These are phyloP conservation scores for Solanum rostratum DNA, from an alignment of 257 asterid genomes.

Conservation along the genomic window DNA sequence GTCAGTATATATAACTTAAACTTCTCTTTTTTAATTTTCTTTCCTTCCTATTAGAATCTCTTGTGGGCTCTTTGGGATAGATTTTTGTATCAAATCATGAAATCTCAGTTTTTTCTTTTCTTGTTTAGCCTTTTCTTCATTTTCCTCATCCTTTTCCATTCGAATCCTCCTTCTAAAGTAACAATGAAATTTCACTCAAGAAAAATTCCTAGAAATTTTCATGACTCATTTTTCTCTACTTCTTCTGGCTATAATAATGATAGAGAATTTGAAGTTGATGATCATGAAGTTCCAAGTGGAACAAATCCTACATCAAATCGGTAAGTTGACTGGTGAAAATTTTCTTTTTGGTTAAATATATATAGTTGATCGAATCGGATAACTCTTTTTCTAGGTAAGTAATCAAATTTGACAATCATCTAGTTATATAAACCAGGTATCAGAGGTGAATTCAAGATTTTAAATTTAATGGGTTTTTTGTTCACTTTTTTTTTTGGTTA, in stretches of 20 bases:
- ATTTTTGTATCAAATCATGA: slow-evolving; percentile 15
- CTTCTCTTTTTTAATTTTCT: not conserved
- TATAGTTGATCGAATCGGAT: not conserved
- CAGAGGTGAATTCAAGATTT: no score
- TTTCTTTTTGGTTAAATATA: no score
- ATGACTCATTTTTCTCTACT: not conserved
- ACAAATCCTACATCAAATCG: slow-evolving; percentile 57
- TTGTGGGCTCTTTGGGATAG: slow-evolving; percentile 26
- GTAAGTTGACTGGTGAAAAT: not conserved
- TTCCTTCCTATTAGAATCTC: slow-evolving; percentile 5
- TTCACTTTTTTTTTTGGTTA: no score
- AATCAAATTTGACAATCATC: not conserved
- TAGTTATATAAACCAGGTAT: not conserved
- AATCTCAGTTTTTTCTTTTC: not conserved
- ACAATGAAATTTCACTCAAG: not conserved
- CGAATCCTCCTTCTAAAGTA: not conserved
- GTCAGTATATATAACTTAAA: not conserved
- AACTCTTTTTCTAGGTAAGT: no score
- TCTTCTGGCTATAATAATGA: not conserved
- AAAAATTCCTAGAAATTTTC: not conserved
- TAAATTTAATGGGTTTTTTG: no score
- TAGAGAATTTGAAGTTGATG: slow-evolving; percentile 34
- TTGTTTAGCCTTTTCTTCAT: not conserved
- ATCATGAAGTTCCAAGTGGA: slow-evolving; percentile 85
- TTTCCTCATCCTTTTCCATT: not conserved